A percentile compares a stretch with the other conserved stretches of the same genome.
These are phyloP conservation scores for Hymenoscyphus occultus DNA, from an alignment of 2,329 filamentous ascomycete species.

Conservation along the genomic window DNA sequence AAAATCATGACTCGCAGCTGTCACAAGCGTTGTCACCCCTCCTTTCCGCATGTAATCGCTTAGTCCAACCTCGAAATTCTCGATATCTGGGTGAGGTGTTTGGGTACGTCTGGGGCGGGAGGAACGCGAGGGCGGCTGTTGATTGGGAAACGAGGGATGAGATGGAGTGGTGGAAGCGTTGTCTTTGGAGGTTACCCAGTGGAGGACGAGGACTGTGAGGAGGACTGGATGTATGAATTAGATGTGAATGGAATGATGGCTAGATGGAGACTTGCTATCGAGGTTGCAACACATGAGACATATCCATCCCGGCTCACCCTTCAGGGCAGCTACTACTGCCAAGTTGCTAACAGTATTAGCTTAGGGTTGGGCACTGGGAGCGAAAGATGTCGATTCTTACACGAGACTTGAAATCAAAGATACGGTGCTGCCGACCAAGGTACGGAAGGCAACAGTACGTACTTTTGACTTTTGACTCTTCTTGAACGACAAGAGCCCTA, in stretches of 20 bases:
- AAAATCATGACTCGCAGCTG: conserved; percentile 11
- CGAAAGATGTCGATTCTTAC: conserved; percentile 38
- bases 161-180: conserved; percentile 29
- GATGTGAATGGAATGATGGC: background rate
- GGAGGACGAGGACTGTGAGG: conserved; percentile 58
- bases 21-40: conserved; percentile 25
- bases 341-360: conserved; percentile 47
- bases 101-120: conserved; percentile 7
- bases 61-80: conserved; percentile 14
- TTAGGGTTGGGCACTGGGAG: background rate
- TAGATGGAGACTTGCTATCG: conserved; percentile 47
- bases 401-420: conserved; percentile 57
- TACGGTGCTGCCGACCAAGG: conserved; percentile 56
- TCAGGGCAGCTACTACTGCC: conserved; percentile 53
- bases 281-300: conserved; percentile 64
- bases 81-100: conserved; percentile 4
- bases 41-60: conserved; percentile 16
- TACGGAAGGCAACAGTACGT: conserved; percentile 53
- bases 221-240: conserved; percentile 43
- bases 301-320: conserved; percentile 63
- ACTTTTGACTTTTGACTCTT: conserved; percentile 45
- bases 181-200: conserved; percentile 53
- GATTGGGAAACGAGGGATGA: conserved; percentile 7
- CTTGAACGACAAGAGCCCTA: conserved; percentile 55
- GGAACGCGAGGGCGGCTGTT: conserved; percentile 10